Evolutionary conservation across 306 rosid species (phyloP).

Genomic region (Herpetospermum pedunculosum): DNA sequence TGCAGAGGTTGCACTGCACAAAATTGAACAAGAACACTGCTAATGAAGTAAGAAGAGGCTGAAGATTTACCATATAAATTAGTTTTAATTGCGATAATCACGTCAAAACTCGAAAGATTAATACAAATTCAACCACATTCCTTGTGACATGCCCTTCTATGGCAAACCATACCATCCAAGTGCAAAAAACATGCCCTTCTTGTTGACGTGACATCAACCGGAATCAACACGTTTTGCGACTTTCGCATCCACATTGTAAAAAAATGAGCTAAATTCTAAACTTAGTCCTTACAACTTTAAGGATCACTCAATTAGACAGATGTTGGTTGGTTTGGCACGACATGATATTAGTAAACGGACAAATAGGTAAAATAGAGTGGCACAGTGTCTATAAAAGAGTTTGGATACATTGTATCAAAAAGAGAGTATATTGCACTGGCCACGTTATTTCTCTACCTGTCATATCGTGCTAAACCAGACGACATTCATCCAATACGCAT

Average conservation of each 20-base stretch:
- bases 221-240: neutral
- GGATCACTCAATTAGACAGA: too few species aligned
- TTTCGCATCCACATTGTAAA: neutral
- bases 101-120: neutral
- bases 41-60: neutral
- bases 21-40: neutral
- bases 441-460: neutral
- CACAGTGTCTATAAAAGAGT: neutral
- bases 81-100: neutral
- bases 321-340: neutral
- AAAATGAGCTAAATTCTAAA: neutral
- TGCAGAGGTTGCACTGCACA: conserved; percentile 88
- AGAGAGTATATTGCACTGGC: neutral
- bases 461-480: neutral
- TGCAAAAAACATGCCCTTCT: neutral
- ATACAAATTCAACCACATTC: neutral
- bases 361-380: neutral
- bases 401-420: too few species aligned
- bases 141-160: too few species aligned
- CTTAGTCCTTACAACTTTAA: neutral
- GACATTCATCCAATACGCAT: neutral
- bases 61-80: neutral
- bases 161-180: neutral
- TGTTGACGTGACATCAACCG: neutral
- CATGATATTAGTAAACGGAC: too few species aligned